Percentiles rank a stretch among this genome's conserved stretches.
These are phyloP conservation scores for Arabidopsis hybrid DNA, from an alignment of 441 rosid genomes.

Conservation along the genomic window DNA sequence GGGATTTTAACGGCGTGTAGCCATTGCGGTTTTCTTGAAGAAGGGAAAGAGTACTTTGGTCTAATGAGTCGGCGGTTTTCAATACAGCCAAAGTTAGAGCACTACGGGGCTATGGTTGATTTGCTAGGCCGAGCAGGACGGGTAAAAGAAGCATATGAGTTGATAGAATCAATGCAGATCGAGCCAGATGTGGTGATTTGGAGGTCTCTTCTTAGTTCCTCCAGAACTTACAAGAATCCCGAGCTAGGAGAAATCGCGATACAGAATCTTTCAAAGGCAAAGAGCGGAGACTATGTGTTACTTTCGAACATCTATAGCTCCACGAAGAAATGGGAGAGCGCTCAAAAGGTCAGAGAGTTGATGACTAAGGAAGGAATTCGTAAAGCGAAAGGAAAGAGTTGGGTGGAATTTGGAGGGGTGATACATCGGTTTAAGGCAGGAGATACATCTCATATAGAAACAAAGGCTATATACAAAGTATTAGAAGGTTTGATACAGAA, in stretches of 20 bases:
- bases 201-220: constrained; percentile 73
- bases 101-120: constrained; percentile 81
- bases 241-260: constrained; percentile 62
- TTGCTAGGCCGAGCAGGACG: constrained; percentile 63
- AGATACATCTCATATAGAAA: constrained; percentile 66
- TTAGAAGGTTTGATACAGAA: constrained; percentile 55
- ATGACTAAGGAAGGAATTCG: constrained; percentile 62
- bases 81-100: constrained; percentile 70
- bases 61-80: constrained; percentile 50
- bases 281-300: constrained; percentile 69
- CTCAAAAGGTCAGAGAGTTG: constrained; percentile 57
- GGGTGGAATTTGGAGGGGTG: constrained; percentile 61
- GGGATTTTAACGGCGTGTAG: constrained; percentile 65
- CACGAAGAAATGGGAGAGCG: constrained; percentile 69
- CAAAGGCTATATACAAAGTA: constrained; percentile 57
- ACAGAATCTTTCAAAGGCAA: constrained; percentile 50
- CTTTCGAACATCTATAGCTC: constrained; percentile 69
- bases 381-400: constrained; percentile 68
- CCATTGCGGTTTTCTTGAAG: constrained; percentile 61
- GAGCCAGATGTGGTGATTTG: constrained; percentile 71
- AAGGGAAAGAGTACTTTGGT: constrained; percentile 57
- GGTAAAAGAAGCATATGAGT: constrained; percentile 58
- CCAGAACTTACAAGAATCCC: constrained; percentile 51
- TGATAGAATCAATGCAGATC: constrained; percentile 58
- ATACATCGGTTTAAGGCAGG: constrained; percentile 64